Evolutionary conservation across 2,329 filamentous ascomycete genomes (phyloP).

Genomic region (Cadophora gregata): DNA sequence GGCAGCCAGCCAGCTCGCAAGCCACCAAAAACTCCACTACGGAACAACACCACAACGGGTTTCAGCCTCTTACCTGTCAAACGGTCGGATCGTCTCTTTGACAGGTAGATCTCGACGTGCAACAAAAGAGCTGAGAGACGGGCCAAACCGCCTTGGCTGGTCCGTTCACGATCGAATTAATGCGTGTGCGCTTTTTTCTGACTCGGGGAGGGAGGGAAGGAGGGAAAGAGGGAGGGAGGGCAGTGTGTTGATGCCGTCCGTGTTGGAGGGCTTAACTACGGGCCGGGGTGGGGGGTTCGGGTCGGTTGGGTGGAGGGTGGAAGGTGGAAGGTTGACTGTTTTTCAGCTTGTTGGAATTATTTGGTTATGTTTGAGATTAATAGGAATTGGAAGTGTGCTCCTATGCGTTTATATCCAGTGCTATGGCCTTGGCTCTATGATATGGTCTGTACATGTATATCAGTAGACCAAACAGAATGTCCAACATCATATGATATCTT

Average conservation of each 20-base stretch:
- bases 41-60: conserved; percentile 2
- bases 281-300: not conserved
- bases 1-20: no score
- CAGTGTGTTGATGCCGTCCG: no score
- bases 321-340: not conserved
- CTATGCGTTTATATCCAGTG: no score
- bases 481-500: not conserved
- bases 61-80: conserved; percentile 27
- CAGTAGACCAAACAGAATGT: not conserved
- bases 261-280: not conserved
- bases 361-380: not conserved
- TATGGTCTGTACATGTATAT: no score
- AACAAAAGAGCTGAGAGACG: conserved; percentile 21
- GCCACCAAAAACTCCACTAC: not conserved
- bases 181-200: no score
- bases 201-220: not conserved
- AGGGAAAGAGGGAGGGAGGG: not conserved
- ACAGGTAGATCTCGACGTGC: conserved; percentile 33
- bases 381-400: not conserved
- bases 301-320: not conserved
- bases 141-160: conserved; percentile 9
- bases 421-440: no score
- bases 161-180: no score
- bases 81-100: conserved; percentile 21
- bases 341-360: not conserved